Evolutionary conservation across 2,329 filamentous ascomycete species (phyloP).

Genomic region (Dothidotthia symphoricarpi): DNA sequence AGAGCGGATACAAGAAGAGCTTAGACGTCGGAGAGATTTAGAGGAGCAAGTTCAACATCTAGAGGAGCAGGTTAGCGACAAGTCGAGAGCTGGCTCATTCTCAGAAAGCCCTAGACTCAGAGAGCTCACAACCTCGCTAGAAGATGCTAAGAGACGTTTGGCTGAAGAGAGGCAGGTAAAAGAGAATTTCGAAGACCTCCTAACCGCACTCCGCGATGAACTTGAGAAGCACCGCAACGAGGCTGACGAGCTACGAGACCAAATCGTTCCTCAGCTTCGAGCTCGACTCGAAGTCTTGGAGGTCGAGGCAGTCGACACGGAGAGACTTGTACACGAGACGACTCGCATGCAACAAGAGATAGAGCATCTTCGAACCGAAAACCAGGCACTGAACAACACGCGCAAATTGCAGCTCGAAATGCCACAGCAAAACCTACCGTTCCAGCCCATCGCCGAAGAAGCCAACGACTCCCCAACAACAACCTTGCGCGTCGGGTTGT

Average conservation of each 20-base stretch:
- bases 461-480: slow-evolving; percentile 40
- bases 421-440: slow-evolving; percentile 49
- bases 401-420: slow-evolving; percentile 51
- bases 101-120: slow-evolving; percentile 57
- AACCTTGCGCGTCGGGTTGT: slow-evolving; percentile 51
- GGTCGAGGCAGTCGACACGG: slow-evolving; percentile 67
- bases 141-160: slow-evolving; percentile 78
- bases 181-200: slow-evolving; percentile 88
- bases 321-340: slow-evolving; percentile 74
- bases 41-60: slow-evolving; percentile 83
- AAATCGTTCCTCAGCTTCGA: slow-evolving; percentile 76
- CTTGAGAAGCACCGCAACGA: slow-evolving; percentile 81
- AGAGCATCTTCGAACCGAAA: slow-evolving; percentile 61
- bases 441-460: slow-evolving; percentile 63
- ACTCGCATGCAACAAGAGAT: slow-evolving; percentile 82
- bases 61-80: slow-evolving; percentile 64
- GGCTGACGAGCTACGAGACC: slow-evolving; percentile 86
- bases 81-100: slow-evolving; percentile 25
- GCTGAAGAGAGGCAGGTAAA: slow-evolving; percentile 83
- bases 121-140: slow-evolving; percentile 76
- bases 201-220: slow-evolving; percentile 79
- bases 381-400: slow-evolving; percentile 55
- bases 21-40: slow-evolving; percentile 69
- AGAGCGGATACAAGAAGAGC: slow-evolving; percentile 83
- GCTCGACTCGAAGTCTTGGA: slow-evolving; percentile 77